Base-by-base conservation (phyloP, 164 flowering plant genomes). In the Litsea cubeba region DNA sequence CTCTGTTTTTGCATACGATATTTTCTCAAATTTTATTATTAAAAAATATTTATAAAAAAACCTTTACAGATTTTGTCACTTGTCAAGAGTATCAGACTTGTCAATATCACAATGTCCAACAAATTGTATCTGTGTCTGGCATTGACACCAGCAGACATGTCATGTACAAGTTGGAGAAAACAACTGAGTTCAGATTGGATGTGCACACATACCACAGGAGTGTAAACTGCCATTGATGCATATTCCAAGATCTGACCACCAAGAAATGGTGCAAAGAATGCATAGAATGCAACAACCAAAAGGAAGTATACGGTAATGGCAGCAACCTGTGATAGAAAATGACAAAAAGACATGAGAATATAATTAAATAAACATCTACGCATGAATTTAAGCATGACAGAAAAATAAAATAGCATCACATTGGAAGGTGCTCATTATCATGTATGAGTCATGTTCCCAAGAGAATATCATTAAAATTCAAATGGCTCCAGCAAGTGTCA, bases 291-390 rank as follows among this genome's bases (percentile, higher is more conserved):
- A 78, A 96, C 85, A 69, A 86, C 93, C 77, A 94, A 73, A 79
- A 94, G 83, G 92, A 88, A 96, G 84, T 83, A 96, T 28, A 96
- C 98, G 24, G 99, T 91, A 62, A 96, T 92, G 28, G 99, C 99
- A 75, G 90, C 90, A 79, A 96, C 97, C 99, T 95, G 68, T 68
- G 58, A 75, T 83, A 78, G 73, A 74, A 30, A 30, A 65, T 25
- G 40, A 25, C 20, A 65, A 65, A 63, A 20, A 5, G n/a, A 17
- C 23, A 66, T 66, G 14, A 32, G 69, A 28, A 11, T 12, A 28
- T 6, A 66, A 28, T 66, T 17, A 15, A 28, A 66, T n/a, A 6
- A 30, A 18, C 69, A 66, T 25, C 14, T 14, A 30, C 1, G 1
- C 28, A 32, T 28, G 40, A 66, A 7, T 30, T 66, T 75, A 63